These are phyloP conservation scores for Aristolochia contorta DNA, from an alignment of 164 flowering plant genomes.

Conservation along the genomic window DNA sequence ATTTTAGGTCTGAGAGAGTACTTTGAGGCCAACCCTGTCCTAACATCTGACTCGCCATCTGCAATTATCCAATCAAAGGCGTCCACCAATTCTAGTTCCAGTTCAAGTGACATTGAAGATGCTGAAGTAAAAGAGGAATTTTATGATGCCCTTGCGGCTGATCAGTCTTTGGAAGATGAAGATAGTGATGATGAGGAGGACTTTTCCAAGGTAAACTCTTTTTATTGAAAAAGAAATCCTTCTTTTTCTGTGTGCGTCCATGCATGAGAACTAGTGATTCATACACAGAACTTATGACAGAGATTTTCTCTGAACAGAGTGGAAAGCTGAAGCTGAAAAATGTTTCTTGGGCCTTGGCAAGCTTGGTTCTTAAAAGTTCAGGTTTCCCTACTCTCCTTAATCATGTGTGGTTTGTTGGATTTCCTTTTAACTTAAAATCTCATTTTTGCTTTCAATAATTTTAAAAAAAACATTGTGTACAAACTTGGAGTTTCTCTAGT, in stretches of 20 bases:
- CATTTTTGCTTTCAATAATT: too few relatives aligned
- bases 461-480: too few relatives aligned
- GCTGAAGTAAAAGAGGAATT: constrained; percentile 50
- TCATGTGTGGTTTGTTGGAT: neutral
- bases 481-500: too few relatives aligned
- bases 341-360: constrained; percentile 78
- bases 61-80: neutral
- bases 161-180: constrained; percentile 58
- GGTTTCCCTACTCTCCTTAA: constrained; percentile 25
- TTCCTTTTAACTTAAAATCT: neutral
- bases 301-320: constrained; percentile 22
- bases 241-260: neutral
- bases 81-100: constrained; percentile 23
- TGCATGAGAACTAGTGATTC: too few relatives aligned
- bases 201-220: constrained; percentile 1
- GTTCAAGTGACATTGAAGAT: constrained; percentile 40
- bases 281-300: too few relatives aligned
- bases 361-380: constrained; percentile 46
- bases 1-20: constrained; percentile 54
- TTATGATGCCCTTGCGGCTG: constrained; percentile 77
- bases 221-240: neutral
- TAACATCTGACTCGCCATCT: constrained; percentile 26
- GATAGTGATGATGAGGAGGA: constrained; percentile 41
- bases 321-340: constrained; percentile 67
- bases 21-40: constrained; percentile 67